phyloP scores from a whole-genome alignment of 2,329 filamentous ascomycete species.

The Talaromyces sp. region DNA sequence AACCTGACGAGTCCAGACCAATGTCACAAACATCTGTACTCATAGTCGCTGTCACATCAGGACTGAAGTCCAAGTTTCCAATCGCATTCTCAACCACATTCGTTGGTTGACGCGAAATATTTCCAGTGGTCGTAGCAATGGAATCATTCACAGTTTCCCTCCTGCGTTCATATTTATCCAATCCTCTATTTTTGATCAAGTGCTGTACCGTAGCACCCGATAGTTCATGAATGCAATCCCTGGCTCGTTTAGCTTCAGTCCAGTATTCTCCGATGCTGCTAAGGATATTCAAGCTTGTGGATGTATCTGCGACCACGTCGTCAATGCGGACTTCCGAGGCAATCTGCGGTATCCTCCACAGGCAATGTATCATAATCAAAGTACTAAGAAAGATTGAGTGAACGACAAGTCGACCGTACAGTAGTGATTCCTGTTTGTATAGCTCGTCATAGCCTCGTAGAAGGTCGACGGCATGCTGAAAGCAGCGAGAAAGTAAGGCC shows the following conservation, averaged over 20 bases:
- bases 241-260: conserved; percentile 46
- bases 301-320: conserved; percentile 47
- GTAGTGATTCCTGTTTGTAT: conserved; percentile 49
- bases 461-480: conserved; percentile 46
- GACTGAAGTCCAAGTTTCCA: conserved; percentile 5
- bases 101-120: conserved; percentile 8
- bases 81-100: background rate
- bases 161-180: conserved; percentile 13
- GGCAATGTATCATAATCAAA: conserved; percentile 56
- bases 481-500: conserved; percentile 46
- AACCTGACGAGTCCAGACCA: conserved; percentile 15
- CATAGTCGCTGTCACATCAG: conserved; percentile 8
- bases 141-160: background rate
- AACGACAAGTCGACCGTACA: conserved; percentile 54
- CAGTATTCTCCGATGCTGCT: conserved; percentile 58
- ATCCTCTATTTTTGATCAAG: conserved; percentile 19
- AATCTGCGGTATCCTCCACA: conserved; percentile 51
- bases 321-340: conserved; percentile 42
- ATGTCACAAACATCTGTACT: conserved; percentile 21
- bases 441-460: conserved; percentile 48
- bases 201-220: conserved; percentile 31
- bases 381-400: conserved; percentile 54
- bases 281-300: conserved; percentile 50
- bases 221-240: conserved; percentile 35
- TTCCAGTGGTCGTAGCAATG: background rate